These are phyloP conservation scores for Penicillium italicum DNA, from an alignment of 2,329 filamentous ascomycete species.

Conservation along the genomic window DNA sequence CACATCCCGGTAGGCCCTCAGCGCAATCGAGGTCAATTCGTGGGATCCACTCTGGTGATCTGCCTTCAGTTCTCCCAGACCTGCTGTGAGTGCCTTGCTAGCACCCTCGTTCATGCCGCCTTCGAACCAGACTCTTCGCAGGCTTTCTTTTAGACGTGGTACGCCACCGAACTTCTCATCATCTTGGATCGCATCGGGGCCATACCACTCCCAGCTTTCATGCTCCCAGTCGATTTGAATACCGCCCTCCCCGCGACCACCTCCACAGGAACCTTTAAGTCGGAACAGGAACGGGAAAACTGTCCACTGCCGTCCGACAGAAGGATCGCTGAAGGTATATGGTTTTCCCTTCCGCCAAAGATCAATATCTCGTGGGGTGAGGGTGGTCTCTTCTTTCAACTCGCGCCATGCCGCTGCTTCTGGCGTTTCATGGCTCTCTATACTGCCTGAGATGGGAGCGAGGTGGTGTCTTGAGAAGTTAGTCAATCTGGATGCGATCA, in stretches of 20 bases:
- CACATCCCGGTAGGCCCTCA: conserved; percentile 51
- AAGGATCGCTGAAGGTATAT: conserved; percentile 55
- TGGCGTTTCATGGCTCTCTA: conserved; percentile 55
- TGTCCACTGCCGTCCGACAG: conserved; percentile 57
- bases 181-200: conserved; percentile 50
- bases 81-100: conserved; percentile 45
- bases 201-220: conserved; percentile 55
- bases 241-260: conserved; percentile 39
- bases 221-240: conserved; percentile 63
- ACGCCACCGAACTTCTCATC: conserved; percentile 51
- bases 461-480: conserved; percentile 47
- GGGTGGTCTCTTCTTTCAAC: conserved; percentile 59
- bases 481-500: background rate
- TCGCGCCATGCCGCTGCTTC: conserved; percentile 60
- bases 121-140: conserved; percentile 59
- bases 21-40: conserved; percentile 54
- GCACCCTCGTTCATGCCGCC: conserved; percentile 49
- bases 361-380: conserved; percentile 47
- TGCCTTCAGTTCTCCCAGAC: conserved; percentile 49
- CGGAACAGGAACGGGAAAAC: conserved; percentile 59
- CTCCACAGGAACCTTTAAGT: conserved; percentile 38
- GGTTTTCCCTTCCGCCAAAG: conserved; percentile 57
- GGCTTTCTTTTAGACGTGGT: conserved; percentile 55
- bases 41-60: conserved; percentile 60
- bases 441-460: conserved; percentile 60